Evolutionary conservation across 2,329 filamentous ascomycete genomes (phyloP).

Genomic region (Endocalyx cinctus): DNA sequence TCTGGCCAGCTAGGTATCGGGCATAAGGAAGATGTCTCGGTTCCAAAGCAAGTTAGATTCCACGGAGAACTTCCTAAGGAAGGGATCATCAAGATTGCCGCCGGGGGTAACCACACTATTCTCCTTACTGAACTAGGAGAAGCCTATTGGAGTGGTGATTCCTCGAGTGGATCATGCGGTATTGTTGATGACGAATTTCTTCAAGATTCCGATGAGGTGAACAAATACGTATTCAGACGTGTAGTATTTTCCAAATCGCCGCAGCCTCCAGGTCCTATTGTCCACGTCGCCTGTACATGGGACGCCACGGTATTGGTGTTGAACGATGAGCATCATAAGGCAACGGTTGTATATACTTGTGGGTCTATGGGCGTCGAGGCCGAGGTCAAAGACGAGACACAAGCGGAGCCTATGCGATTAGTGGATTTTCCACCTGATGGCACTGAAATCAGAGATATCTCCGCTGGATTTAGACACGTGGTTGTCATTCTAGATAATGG

Average conservation of each 20-base stretch:
- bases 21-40: constrained; percentile 66
- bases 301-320: constrained; percentile 62
- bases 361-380: constrained; percentile 66
- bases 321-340: constrained; percentile 36
- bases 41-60: constrained; percentile 60
- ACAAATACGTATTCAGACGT: too few relatives aligned
- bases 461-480: constrained; percentile 74
- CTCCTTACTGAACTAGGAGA: constrained; percentile 56
- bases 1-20: constrained; percentile 68
- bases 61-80: constrained; percentile 32
- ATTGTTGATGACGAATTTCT: constrained; percentile 35
- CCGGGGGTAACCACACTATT: constrained; percentile 86
- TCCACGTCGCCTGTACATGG: constrained; percentile 70
- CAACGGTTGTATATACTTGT: constrained; percentile 53
- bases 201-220: constrained; percentile 28
- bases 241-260: too few relatives aligned
- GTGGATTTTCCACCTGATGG: constrained; percentile 59
- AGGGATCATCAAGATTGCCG: constrained; percentile 36
- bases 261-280: constrained; percentile 21
- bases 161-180: constrained; percentile 51
- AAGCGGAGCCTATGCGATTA: constrained; percentile 36
- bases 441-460: constrained; percentile 57
- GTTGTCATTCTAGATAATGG: constrained; percentile 71
- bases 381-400: constrained; percentile 54
- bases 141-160: constrained; percentile 64